Evolutionary conservation across 345 rosid species (phyloP).

Genomic region (Hibiscus tridactylites): DNA sequence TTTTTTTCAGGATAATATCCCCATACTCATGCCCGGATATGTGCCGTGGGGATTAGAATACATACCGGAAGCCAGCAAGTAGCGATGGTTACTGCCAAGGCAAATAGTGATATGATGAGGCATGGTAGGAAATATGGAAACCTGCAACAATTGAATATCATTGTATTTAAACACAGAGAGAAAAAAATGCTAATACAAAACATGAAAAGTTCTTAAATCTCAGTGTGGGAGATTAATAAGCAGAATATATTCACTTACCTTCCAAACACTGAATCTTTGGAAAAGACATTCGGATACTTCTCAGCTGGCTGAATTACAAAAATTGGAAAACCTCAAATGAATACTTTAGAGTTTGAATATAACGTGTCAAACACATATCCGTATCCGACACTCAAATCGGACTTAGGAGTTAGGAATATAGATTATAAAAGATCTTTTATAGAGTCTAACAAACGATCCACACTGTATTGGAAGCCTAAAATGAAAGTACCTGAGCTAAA

Average conservation of each 20-base stretch:
- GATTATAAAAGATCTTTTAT: neutral
- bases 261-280: constrained; percentile 65
- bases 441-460: neutral
- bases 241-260: constrained; percentile 28
- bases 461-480: neutral
- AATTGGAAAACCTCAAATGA: neutral
- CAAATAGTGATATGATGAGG: constrained; percentile 48
- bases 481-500: constrained; percentile 69
- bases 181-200: neutral
- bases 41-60: neutral
- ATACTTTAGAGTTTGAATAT: neutral
- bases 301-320: constrained; percentile 58
- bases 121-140: constrained; percentile 82
- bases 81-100: constrained; percentile 45
- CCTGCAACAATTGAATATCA: constrained; percentile 31
- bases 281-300: constrained; percentile 59
- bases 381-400: neutral
- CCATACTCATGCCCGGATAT: neutral
- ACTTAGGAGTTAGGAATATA: neutral
- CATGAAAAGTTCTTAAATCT: neutral
- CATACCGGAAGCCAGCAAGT: constrained; percentile 70
- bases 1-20: neutral
- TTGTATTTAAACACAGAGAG: neutral
- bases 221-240: neutral
- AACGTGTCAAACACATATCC: neutral